These are phyloP conservation scores for Ceratocystis albifundus DNA, from an alignment of 2,329 filamentous ascomycete species.

Conservation along the genomic window DNA sequence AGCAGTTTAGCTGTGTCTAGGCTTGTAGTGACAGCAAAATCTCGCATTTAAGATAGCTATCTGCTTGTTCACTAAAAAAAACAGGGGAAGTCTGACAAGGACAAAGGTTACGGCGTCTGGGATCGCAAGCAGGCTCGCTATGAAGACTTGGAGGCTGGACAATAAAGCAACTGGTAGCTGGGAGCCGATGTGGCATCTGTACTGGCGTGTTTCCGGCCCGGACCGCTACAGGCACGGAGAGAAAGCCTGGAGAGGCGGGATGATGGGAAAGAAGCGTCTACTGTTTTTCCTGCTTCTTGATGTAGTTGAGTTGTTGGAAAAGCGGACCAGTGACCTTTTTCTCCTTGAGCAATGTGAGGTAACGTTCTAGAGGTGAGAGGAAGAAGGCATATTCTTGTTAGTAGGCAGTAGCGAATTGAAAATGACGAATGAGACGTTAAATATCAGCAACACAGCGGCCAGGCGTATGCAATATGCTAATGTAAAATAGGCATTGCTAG, in stretches of 20 bases:
- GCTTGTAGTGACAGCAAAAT: neutral
- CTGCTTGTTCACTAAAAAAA: neutral
- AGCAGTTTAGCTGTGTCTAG: neutral
- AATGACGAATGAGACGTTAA: neutral
- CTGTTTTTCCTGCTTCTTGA: slow-evolving; percentile 39
- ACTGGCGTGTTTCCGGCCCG: slow-evolving; percentile 5
- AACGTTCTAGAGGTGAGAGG: slow-evolving; percentile 49
- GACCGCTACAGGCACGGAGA: neutral
- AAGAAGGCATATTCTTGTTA: slow-evolving; percentile 19
- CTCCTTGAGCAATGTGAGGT: slow-evolving; percentile 64
- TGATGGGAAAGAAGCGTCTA: slow-evolving; percentile 7
- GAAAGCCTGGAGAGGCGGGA: neutral
- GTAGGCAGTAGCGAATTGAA: neutral
- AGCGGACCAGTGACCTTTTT: slow-evolving; percentile 68
- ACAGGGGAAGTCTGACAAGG: neutral
- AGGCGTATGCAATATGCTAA: neutral
- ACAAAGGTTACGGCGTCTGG: slow-evolving; percentile 17
- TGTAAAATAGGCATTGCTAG: neutral
- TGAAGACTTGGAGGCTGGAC: slow-evolving; percentile 1
- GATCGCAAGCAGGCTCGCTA: slow-evolving; percentile 13
- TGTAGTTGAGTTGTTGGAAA: slow-evolving; percentile 69
- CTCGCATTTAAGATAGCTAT: slow-evolving; percentile 4
- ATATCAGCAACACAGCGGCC: neutral
- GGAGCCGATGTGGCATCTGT: slow-evolving; percentile 20
- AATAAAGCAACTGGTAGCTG: slow-evolving; percentile 19